Evolutionary conservation across 768 basidiomycete genomes (phyloP).

Genomic region (Crassisporium funariophilum): DNA sequence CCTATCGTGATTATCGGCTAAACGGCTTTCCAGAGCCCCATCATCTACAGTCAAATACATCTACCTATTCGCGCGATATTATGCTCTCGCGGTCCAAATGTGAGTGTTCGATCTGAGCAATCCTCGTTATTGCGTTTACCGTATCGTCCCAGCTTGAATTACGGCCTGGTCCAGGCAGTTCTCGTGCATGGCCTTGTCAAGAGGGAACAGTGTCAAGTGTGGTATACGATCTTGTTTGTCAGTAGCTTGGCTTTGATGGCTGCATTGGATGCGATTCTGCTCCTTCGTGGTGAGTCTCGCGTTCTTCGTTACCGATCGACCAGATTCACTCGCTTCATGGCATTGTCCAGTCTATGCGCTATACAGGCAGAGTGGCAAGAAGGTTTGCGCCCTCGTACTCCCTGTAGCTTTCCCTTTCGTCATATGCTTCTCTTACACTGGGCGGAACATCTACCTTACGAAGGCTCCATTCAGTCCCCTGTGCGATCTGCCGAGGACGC

Average conservation of each 20-base stretch:
- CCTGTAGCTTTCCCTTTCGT: conserved; percentile 6
- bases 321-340: no score
- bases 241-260: neutral
- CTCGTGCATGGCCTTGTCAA: conserved; percentile 7
- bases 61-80: conserved; percentile 11
- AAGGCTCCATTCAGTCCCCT: conserved; percentile 4
- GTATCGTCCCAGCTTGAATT: conserved; percentile 1
- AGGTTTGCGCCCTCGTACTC: conserved; percentile 3
- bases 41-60: conserved; percentile 2
- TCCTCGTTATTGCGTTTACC: neutral
- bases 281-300: conserved; percentile 8
- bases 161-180: conserved; percentile 5
- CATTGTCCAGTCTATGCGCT: conserved; percentile 8
- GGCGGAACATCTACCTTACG: neutral
- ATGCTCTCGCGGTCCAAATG: conserved; percentile 1
- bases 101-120: neutral
- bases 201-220: neutral
- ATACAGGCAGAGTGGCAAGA: conserved; percentile 6
- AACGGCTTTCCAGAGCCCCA: no score
- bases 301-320: no score
- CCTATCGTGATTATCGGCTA: no score
- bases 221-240: conserved; percentile 5
- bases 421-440: neutral
- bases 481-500: conserved; percentile 6
- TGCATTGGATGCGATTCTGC: conserved; percentile 4